phyloP scores from a whole-genome alignment of 116 monocot genomes.

The Iris pallida region DNA sequence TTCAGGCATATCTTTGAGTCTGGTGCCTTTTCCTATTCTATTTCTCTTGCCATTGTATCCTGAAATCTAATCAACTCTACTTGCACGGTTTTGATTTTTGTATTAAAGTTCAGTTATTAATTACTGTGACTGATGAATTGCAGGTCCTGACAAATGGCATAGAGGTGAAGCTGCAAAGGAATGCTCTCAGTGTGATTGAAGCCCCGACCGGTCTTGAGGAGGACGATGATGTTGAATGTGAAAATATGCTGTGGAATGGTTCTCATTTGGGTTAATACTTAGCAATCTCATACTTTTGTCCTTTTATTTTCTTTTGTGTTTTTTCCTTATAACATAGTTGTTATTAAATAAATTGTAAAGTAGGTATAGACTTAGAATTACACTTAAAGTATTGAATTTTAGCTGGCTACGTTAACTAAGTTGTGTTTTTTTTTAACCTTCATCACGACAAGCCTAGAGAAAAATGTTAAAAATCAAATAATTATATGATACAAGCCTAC shows the following conservation, averaged over 20 bases:
- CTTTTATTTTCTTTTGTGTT: neutral
- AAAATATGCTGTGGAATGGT: slow-evolving; percentile 60
- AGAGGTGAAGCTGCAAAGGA: slow-evolving; percentile 85
- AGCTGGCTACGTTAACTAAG: too few species aligned
- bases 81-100: neutral
- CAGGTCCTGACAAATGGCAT: slow-evolving; percentile 89
- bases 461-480: too few species aligned
- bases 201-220: slow-evolving; percentile 72
- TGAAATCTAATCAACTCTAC: neutral
- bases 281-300: neutral
- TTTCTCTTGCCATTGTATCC: neutral
- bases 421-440: too few species aligned
- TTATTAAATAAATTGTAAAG: neutral
- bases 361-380: neutral
- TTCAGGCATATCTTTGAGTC: neutral
- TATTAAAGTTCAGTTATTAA: neutral
- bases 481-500: too few species aligned
- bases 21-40: neutral
- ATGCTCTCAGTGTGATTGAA: slow-evolving; percentile 86
- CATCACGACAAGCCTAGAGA: too few species aligned
- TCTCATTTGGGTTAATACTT: slow-evolving; percentile 36
- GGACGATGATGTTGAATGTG: slow-evolving; percentile 54
- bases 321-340: neutral
- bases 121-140: neutral
- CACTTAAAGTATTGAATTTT: too few species aligned